Evolutionary conservation across 148 eudicot genomes (phyloP), one percentile per base, ranked within the genome.

Genomic region (Diospyros kaki): DNA sequence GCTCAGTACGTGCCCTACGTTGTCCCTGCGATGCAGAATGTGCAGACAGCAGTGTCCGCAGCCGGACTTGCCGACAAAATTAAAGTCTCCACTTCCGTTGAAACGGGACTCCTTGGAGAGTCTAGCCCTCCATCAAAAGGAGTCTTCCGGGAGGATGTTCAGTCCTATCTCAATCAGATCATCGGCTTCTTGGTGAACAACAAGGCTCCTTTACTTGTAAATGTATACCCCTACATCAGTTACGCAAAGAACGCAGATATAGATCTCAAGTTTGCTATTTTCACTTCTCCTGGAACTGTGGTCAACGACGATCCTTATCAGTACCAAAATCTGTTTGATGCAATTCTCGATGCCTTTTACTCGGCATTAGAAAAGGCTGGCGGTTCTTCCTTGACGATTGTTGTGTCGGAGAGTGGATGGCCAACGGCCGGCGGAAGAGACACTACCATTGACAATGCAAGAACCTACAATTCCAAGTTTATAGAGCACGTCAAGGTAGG

Each of bases 331-430:
- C 53, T 64, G 6, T 75, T 75, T 50, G 84, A 78, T 66, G 83
- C 83, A 15, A 71, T 88, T 55, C n/a, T 86, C 59, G 89, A 86
- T 28, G 68, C 86, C 1, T 53, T 78, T 45, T 77, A 87, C 66
- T 79, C 83, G 0, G 90, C 90, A 10, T 65, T 86, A 0, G 87
- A 78, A 78, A 87, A 83, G 73, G 77, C 56, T 1, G 84, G 86
- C 0, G 82, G 66, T 2, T 61, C 53, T 0, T 41, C 73, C 13
- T 40, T 87, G 44, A 68, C 80, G 1, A 55, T 89, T 0, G 84
- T 89, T 2, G 96, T 90, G n/a, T 72, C 85, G 0, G 93, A 90
- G 71, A 87, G 79, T 2, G 97, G 93, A 0, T 90, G 95, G 97
- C 93, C 93, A 3, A 68, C 87, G 4, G 72, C 63, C 3, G 90